phyloP scores from a whole-genome alignment of 1,139 yeast species.

The Yamadazyma sp. region DNA sequence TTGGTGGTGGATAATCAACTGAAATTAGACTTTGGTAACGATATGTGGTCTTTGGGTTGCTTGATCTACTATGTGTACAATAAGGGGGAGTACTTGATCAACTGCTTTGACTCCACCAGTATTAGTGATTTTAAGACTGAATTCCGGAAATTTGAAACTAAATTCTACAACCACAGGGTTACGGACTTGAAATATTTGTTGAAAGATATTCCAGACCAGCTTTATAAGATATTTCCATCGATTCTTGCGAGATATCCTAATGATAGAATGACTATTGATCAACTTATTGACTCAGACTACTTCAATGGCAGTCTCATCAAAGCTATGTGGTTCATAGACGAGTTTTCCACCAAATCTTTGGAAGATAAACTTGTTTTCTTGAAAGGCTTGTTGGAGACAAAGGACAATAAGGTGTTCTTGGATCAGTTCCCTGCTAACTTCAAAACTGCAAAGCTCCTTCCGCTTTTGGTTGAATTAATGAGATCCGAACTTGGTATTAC shows the following conservation, averaged over 20 bases:
- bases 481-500: constrained; percentile 32
- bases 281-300: constrained; percentile 52
- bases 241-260: constrained; percentile 44
- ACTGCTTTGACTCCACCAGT: constrained; percentile 48
- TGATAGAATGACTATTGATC: constrained; percentile 49
- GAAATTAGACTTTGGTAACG: constrained; percentile 63
- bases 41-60: constrained; percentile 82
- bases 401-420: constrained; percentile 38
- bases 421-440: constrained; percentile 71
- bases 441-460: constrained; percentile 71
- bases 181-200: constrained; percentile 49
- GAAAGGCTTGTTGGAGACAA: constrained; percentile 51
- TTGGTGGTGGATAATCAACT: constrained; percentile 29
- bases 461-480: constrained; percentile 55
- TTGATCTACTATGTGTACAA: constrained; percentile 67
- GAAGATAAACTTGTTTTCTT: constrained; percentile 72
- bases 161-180: constrained; percentile 43
- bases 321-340: constrained; percentile 81
- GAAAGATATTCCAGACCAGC: constrained; percentile 38
- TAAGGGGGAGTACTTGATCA: constrained; percentile 45
- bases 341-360: constrained; percentile 70
- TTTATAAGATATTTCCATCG: constrained; percentile 32
- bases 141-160: constrained; percentile 39
- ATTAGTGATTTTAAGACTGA: constrained; percentile 50
- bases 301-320: constrained; percentile 83